Evolutionary conservation across 225 moss, liverwort and hornwort genomes (phyloP), one percentile per base, ranked within the genome.

Genomic region (Marchantia polymorpha): DNA sequence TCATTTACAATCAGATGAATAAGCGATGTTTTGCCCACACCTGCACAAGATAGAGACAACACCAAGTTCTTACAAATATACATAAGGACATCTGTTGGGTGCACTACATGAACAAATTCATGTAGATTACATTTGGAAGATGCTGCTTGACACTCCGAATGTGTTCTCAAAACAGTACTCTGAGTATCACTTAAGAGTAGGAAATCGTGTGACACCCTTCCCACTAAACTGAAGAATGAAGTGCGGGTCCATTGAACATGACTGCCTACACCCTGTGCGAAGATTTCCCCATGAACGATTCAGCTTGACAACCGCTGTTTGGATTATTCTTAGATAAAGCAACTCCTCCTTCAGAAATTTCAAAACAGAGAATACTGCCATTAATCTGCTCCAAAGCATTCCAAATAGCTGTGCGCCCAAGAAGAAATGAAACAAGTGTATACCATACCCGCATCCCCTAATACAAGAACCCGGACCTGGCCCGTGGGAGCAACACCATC

Each of bases 21-120:
- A 49, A 87, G 84, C 26, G 87, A 87, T 46, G 87, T 80, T 60
- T 87, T 87, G 22, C 87, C 87, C 73, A 82, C 87, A 61, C 87
- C 87, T 84, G 87, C 82, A 86, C 22, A 54, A 22, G 7, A 50
- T 71, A 22, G 49, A 10, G 10, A 10, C 50, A 22, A 0, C 22
- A 22, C 50, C 71, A 71, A 50, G 49, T 22, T 39, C 2, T 49
- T 47, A 8, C 22, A 49, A n/a, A n/a, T n/a, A 9, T 20, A 50
- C n/a, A 17, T 29, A 3, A 11, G n/a, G 19, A 23, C 50, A 22
- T 2, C 39, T 39, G 10, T 50, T 49, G 8, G 3, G 51, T 1
- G 49, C 11, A 68, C 9, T 25, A 27, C 10, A 65, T 4, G 14
- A 7, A 47, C 5, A 39, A 31, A 69, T 39, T 39, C n/a, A n/a